Conservation (phyloP, 2,329 filamentous ascomycete species). For the Colletotrichum chrysophilum region DNA sequence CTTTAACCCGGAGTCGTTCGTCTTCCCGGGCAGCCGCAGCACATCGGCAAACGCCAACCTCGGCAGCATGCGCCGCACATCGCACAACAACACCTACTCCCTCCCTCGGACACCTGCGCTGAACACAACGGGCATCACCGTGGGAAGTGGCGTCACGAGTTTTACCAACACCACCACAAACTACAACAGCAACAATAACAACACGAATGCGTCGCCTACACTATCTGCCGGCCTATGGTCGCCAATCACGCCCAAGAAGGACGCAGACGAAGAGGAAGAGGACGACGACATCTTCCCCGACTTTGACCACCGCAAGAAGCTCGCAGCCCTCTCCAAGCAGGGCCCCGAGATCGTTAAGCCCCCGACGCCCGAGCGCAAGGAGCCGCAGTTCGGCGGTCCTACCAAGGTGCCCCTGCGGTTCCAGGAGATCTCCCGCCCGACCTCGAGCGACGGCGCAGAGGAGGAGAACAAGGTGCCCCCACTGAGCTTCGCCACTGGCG, state of each 20-base stretch:
- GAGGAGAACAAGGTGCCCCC: constrained; percentile 37
- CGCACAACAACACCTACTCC: constrained; percentile 24
- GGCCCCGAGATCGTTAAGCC: constrained; percentile 10
- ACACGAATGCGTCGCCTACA: constrained; percentile 36
- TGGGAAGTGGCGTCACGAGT: constrained; percentile 42
- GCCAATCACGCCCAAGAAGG: constrained; percentile 39
- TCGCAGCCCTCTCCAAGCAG: constrained; percentile 15
- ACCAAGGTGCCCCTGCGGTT: constrained; percentile 17
- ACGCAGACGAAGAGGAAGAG: constrained; percentile 51
- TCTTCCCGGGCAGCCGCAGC: constrained; percentile 45
- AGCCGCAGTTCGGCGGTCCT: constrained; percentile 14
- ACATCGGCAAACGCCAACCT: constrained; percentile 49
- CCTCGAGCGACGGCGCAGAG: constrained; percentile 26
- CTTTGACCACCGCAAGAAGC: constrained; percentile 48
- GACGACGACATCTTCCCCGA: constrained; percentile 57
- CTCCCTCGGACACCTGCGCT: constrained; percentile 32
- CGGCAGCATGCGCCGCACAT: constrained; percentile 36
- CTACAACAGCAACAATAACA: neutral
- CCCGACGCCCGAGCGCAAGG: constrained; percentile 24
- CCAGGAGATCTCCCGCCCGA: constrained; percentile 21
- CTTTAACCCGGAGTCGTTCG: constrained; percentile 41
- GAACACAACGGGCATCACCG: constrained; percentile 39
- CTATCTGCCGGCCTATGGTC: constrained; percentile 55
- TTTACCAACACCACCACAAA: constrained; percentile 26
- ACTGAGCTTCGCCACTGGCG: constrained; percentile 42